Evolutionary conservation across 257 asterid species (phyloP).

Genomic region (Datura wrightii): DNA sequence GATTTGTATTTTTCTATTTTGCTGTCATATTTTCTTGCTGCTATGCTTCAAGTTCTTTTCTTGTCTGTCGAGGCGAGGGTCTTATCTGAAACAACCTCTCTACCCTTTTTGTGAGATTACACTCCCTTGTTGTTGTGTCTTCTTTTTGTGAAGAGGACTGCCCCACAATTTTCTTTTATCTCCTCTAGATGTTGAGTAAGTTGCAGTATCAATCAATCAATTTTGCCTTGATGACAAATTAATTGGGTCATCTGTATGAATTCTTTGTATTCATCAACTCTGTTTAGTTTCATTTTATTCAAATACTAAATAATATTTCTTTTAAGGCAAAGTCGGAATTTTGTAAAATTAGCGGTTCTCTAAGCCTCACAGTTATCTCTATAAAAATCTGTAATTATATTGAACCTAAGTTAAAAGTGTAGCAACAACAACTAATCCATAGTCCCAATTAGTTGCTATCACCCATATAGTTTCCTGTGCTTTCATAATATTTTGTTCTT

Average conservation of each 20-base stretch:
- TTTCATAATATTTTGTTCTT: no score
- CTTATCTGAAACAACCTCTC: background rate
- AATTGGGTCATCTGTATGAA: background rate
- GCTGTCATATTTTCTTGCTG: background rate
- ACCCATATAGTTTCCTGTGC: background rate
- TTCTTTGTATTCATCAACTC: background rate
- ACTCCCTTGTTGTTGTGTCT: no score
- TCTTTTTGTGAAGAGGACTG: background rate
- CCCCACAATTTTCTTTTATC: background rate
- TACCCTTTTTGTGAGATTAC: no score
- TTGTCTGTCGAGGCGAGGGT: background rate
- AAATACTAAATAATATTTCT: background rate
- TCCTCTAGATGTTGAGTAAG: background rate
- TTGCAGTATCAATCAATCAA: background rate
- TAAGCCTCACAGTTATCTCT: background rate
- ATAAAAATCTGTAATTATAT: background rate
- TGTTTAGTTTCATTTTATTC: background rate
- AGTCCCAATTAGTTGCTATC: background rate
- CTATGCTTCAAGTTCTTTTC: background rate
- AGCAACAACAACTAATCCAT: background rate
- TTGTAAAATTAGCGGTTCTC: background rate
- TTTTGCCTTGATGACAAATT: background rate
- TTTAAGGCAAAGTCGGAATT: background rate
- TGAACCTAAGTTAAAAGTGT: background rate
- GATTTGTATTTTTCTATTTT: background rate